Base-by-base conservation (phyloP, 1,139 yeast genomes). In the Nakaseomyces nivariensis region DNA sequence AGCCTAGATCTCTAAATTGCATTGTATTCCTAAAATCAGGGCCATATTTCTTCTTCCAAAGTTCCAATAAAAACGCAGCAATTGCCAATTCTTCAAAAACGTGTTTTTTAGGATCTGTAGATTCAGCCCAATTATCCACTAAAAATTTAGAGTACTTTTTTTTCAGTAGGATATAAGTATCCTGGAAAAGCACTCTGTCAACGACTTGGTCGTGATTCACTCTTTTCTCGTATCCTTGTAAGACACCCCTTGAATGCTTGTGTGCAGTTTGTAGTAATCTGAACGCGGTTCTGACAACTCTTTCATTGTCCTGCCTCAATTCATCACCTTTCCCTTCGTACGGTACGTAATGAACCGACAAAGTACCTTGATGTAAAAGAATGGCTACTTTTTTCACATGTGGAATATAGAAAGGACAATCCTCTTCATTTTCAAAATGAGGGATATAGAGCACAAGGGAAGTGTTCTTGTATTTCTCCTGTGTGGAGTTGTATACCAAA, bases 41-140 rank as follows among this genome's bases (percentile, higher is more conserved):
- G 5, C 67, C 66, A 56, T 82, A 85, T 51, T 78, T 77, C 45
- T 75, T 71, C 6, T 70, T 70, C 97, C 97, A 90, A 38, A 87
- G 74, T 64, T 87, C 96, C n/a, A 90, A 85, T 52, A 92, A 72
- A 59, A 90, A 92, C 0, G 97, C 96, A 0, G 97, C 97, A 57
- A 92, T 90, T 1, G 96, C 95, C 50, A 92, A 76, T 64, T 92
- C 98, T 70, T 92, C 98, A 69, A 90, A 92, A 0, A 90, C 97
- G 68, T 92, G 98, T 65, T 92, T 92, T 58, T 82, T 78, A 1
- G 97, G 97, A 66, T 92, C 97, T 1, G 98, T 92, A 44, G 83
- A 81, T 67, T 92, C 98, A 24, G 76, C 80, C 98, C 98, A 92
- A 58, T 76, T 77, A 40, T 82, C 85, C n/a, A 89, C 90, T 49